Evolutionary conservation across 768 basidiomycete genomes (phyloP).

Genomic region (Mycena pura): DNA sequence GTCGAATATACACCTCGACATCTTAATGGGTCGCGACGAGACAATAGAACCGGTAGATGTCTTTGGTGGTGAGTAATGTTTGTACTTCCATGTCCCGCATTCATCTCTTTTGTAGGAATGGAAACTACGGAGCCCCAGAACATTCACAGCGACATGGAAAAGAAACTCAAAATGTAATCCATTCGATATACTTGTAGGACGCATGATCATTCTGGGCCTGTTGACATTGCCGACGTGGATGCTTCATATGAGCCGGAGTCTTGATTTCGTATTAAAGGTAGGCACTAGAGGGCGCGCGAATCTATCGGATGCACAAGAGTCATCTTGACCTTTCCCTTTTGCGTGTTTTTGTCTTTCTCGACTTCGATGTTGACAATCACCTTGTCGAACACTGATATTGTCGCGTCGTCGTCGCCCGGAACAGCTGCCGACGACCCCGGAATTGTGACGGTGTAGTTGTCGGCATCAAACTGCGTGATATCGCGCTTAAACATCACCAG

Average conservation of each 20-base stretch:
- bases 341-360: slow-evolving; percentile 94
- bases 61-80: slow-evolving; percentile 65
- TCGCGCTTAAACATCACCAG: slow-evolving; percentile 93
- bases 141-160: slow-evolving; percentile 74
- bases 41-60: slow-evolving; percentile 78
- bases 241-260: too few species aligned
- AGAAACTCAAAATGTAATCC: slow-evolving; percentile 57
- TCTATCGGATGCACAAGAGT: slow-evolving; percentile 72
- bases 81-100: background rate
- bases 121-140: slow-evolving; percentile 57
- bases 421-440: slow-evolving; percentile 45
- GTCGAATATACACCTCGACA: slow-evolving; percentile 88
- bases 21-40: slow-evolving; percentile 93
- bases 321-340: slow-evolving; percentile 90
- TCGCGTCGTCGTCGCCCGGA: slow-evolving; percentile 47
- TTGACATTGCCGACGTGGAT: too few species aligned
- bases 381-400: slow-evolving; percentile 92
- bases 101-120: slow-evolving; percentile 49
- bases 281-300: slow-evolving; percentile 51
- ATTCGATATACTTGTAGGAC: too few species aligned
- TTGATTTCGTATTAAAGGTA: too few species aligned
- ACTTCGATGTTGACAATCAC: slow-evolving; percentile 90
- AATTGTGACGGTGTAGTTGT: slow-evolving; percentile 84
- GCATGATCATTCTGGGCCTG: too few species aligned
- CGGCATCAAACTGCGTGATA: slow-evolving; percentile 82